phyloP scores from a whole-genome alignment of 2,329 filamentous ascomycete genomes.

The Sarocladiaceae sp. region DNA sequence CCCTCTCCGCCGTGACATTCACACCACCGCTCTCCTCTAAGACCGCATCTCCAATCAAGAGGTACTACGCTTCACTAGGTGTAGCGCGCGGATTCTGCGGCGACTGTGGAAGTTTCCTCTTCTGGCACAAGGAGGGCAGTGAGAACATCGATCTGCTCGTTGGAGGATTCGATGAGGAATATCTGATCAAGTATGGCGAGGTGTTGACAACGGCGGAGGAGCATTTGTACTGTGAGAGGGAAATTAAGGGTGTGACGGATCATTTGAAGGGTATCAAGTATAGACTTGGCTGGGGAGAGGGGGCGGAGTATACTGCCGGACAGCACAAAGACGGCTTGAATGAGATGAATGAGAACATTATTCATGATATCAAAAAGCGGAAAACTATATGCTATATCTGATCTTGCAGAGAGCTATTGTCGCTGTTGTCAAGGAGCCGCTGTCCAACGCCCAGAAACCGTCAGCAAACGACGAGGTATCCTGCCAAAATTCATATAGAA shows the following conservation, averaged over 20 bases:
- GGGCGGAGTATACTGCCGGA: constrained; percentile 12
- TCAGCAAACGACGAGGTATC: not conserved
- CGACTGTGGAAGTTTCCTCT: constrained; percentile 45
- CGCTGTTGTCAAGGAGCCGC: not conserved
- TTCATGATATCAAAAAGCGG: not conserved
- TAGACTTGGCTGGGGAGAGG: constrained; percentile 17
- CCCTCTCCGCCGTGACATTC: constrained; percentile 30
- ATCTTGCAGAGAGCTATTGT: not conserved
- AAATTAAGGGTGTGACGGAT: constrained; percentile 46
- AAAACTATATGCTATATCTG: constrained; percentile 2
- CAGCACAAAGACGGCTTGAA: not conserved
- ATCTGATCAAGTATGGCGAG: constrained; percentile 33
- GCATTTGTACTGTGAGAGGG: constrained; percentile 39
- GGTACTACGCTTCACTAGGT: constrained; percentile 35
- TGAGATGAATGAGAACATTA: not conserved
- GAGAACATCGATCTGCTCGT: constrained; percentile 31
- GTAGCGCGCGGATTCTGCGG: constrained; percentile 44
- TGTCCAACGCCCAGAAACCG: not conserved
- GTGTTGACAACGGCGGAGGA: constrained; percentile 32
- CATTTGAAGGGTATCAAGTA: constrained; percentile 20
- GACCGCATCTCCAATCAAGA: constrained; percentile 27
- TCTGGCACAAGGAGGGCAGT: constrained; percentile 33
- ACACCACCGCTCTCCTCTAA: constrained; percentile 11
- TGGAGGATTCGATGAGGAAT: constrained; percentile 41
- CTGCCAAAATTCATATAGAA: not conserved